Base-by-base conservation (phyloP, 129 eudicot genomes). In the Flaveria robusta region DNA sequence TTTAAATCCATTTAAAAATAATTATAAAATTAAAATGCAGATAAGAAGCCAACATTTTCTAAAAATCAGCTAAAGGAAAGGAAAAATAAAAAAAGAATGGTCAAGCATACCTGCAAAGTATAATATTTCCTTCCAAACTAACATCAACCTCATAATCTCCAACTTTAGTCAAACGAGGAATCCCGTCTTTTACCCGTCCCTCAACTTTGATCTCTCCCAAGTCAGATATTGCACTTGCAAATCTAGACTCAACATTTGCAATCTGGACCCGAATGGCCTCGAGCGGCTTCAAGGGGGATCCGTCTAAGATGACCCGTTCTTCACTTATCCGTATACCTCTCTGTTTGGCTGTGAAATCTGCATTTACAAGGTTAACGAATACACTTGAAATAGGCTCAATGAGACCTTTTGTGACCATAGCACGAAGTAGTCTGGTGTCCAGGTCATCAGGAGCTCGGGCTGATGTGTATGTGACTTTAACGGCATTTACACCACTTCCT, bases 361-460 rank as follows among this genome's bases (percentile, higher is more conserved):
- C 97, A 69, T 90, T 93, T 9, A 93, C 98, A 58, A 93, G 66
- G 79, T 90, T 93, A 19, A 93, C 88, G 29, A 83, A 90, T 24
- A 83, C 87, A 43, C 86, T 84, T 1, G 97, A 92, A 70, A 89
- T 86, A 23, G 97, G 96, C 71, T 92, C 97, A 3, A 92, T 89
- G 0, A 92, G 80, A 69, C 97, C 97, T 78, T 92, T 89, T 12
- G 87, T 92, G n/a, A 92, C 89, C 93, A 87, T 89, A 78, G 97
- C 97, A 7, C 97, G 93, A 9, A 93, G 98, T 41, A 93, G 51
- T 70, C 98, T 72, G 81, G 96, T 92, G 86, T 92, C 97, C 9
- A 92, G 93, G 69, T 92, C 97, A 71, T 92, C 97, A 4, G 97
- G 96, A 14, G 97, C 97, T 82, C 97, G 74, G 11, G 97, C 90